A percentile compares a stretch with the other conserved stretches of the same genome.
Conservation (phyloP, 2,329 filamentous ascomycete genomes). For the Ceratocystiopsis minuta region DNA sequence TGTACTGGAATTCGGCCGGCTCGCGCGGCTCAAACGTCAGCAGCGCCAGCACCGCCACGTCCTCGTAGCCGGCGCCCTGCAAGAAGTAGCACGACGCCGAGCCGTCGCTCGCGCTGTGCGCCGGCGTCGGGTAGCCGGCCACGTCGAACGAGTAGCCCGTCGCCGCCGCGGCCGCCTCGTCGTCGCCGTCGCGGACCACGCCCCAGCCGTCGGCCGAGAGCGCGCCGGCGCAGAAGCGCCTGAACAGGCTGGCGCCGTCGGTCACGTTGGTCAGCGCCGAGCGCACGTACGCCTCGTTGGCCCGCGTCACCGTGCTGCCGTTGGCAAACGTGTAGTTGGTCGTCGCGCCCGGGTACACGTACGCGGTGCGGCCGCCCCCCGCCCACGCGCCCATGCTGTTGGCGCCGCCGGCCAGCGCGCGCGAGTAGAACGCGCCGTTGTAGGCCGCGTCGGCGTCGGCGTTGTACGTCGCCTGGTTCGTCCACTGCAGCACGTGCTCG, state of each 20-base stretch:
- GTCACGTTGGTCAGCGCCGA: slow-evolving; percentile 14
- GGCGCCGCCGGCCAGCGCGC: slow-evolving; percentile 8
- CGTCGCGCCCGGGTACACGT: slow-evolving; percentile 15
- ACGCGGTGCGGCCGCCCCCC: slow-evolving; percentile 15
- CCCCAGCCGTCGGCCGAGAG: neutral
- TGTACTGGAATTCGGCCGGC: slow-evolving; percentile 17
- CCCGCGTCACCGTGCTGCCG: slow-evolving; percentile 15
- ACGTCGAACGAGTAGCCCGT: neutral
- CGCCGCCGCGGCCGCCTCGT: neutral
- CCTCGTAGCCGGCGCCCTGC: slow-evolving; percentile 13
- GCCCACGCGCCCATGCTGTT: slow-evolving; percentile 14
- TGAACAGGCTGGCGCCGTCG: slow-evolving; percentile 17
- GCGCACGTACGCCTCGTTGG: slow-evolving; percentile 17
- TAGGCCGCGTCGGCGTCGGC: slow-evolving; percentile 17
- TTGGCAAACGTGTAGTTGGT: slow-evolving; percentile 21
- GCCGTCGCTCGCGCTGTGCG: slow-evolving; percentile 14
- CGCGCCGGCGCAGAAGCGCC: slow-evolving; percentile 15
- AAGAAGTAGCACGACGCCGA: slow-evolving; percentile 19
- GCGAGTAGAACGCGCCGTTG: slow-evolving; percentile 20
- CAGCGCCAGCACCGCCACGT: slow-evolving; percentile 17
- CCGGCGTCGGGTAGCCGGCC: slow-evolving; percentile 13
- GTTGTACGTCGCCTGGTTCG: slow-evolving; percentile 20
- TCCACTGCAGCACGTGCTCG: slow-evolving; percentile 22
- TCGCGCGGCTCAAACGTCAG: slow-evolving; percentile 12
- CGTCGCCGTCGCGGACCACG: neutral